These are phyloP conservation scores for Erysimum cheiranthoides DNA, from an alignment of 345 rosid genomes.

Conservation along the genomic window DNA sequence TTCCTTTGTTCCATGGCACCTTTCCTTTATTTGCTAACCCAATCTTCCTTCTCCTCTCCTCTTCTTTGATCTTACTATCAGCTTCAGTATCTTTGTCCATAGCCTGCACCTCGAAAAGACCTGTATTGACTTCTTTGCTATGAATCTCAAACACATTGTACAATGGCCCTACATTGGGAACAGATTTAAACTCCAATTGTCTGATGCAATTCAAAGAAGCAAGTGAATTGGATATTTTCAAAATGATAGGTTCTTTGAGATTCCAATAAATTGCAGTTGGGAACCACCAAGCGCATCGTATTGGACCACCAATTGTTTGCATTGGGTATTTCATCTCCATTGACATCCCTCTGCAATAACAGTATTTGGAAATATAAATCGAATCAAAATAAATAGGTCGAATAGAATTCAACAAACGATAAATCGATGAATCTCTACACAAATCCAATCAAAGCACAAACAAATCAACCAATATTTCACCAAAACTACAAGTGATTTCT, in stretches of 20 bases:
- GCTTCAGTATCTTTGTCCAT: constrained; percentile 31
- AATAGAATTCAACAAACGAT: neutral
- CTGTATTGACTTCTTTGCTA: constrained; percentile 24
- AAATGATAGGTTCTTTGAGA: constrained; percentile 32
- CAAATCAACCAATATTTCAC: neutral
- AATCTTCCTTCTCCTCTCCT: constrained; percentile 63
- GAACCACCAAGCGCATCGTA: constrained; percentile 43
- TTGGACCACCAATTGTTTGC: constrained; percentile 31
- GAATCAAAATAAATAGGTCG: constrained; percentile 14
- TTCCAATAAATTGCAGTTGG: constrained; percentile 36
- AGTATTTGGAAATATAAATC: neutral
- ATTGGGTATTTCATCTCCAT: constrained; percentile 39
- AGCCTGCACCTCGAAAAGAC: constrained; percentile 36
- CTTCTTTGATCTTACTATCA: constrained; percentile 44
- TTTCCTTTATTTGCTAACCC: constrained; percentile 80
- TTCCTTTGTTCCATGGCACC: constrained; percentile 90
- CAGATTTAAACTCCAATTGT: constrained; percentile 41
- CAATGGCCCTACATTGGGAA: constrained; percentile 12
- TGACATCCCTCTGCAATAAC: neutral
- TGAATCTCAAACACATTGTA: constrained; percentile 33
- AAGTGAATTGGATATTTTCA: constrained; percentile 36
- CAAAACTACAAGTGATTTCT: neutral
- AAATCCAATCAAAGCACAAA: neutral
- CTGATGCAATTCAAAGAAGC: constrained; percentile 40
- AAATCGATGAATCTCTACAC: neutral